Conservation (phyloP, 345 rosid species). For the Atalantia buxifolia region DNA sequence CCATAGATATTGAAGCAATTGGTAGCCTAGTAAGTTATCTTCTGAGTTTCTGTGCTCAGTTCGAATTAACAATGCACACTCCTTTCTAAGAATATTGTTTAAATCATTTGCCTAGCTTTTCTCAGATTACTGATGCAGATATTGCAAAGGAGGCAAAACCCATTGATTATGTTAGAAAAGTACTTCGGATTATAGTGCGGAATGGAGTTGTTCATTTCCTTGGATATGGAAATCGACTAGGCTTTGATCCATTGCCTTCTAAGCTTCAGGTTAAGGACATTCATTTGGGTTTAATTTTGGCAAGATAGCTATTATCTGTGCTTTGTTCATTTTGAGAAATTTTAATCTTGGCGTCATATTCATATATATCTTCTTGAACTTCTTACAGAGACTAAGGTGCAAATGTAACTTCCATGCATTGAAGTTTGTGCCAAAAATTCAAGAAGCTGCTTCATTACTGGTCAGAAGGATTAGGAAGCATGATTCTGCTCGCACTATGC, state of each 20-base stretch:
- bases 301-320: neutral
- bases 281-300: neutral
- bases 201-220: slow-evolving; percentile 78
- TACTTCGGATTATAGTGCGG: slow-evolving; percentile 54
- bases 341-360: slow-evolving; percentile 5
- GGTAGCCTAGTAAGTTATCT: slow-evolving; percentile 54
- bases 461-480: slow-evolving; percentile 65
- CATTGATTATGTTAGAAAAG: slow-evolving; percentile 48
- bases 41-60: neutral
- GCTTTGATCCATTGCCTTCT: slow-evolving; percentile 79
- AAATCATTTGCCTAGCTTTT: slow-evolving; percentile 10
- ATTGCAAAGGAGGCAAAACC: slow-evolving; percentile 83
- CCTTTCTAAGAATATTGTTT: neutral
- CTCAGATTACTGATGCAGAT: slow-evolving; percentile 82
- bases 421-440: slow-evolving; percentile 72
- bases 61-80: neutral
- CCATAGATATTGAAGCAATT: slow-evolving; percentile 55
- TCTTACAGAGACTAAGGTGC: slow-evolving; percentile 70
- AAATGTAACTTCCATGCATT: slow-evolving; percentile 93
- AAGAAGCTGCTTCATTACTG: slow-evolving; percentile 58
- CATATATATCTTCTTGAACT: neutral
- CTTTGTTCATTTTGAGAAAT: neutral
- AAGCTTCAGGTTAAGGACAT: slow-evolving; percentile 60
- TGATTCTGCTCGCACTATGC: slow-evolving; percentile 31
- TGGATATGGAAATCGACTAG: slow-evolving; percentile 89